Conservation (phyloP, 2,329 filamentous ascomycete species). For the Colletotrichum plurivorum region DNA sequence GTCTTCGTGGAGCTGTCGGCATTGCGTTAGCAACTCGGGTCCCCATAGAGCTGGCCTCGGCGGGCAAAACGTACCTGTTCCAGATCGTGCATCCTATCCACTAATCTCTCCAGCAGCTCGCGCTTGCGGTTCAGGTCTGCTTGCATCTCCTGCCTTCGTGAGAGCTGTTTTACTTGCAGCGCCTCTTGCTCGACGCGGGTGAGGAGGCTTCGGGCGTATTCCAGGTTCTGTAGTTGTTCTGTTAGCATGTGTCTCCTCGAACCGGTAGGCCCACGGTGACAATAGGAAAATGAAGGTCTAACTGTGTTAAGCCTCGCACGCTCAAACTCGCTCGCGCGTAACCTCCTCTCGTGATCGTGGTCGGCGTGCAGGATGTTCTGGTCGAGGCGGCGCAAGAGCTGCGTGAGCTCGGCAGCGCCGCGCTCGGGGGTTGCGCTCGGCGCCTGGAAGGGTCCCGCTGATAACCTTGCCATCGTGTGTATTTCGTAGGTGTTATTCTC, state of each 20-base stretch:
- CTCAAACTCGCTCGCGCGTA: constrained; percentile 76
- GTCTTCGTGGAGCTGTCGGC: constrained; percentile 49
- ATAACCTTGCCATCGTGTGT: constrained; percentile 36
- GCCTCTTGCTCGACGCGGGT: constrained; percentile 80
- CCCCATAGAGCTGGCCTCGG: not conserved
- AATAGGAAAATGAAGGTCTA: too few relatives aligned
- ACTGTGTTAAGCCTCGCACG: constrained; percentile 59
- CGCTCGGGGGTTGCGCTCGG: constrained; percentile 45
- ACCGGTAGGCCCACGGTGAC: too few relatives aligned
- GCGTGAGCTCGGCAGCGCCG: constrained; percentile 67
- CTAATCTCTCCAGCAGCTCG: constrained; percentile 75
- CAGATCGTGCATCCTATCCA: constrained; percentile 77
- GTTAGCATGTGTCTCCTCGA: not conserved
- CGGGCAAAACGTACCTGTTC: constrained; percentile 66
- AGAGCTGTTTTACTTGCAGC: constrained; percentile 69
- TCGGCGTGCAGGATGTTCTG: constrained; percentile 74
- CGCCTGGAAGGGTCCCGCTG: constrained; percentile 13
- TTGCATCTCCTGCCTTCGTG: constrained; percentile 73
- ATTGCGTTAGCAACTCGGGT: constrained; percentile 51
- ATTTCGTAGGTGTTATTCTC: not conserved
- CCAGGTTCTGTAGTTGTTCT: constrained; percentile 68
- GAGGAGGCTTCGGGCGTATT: constrained; percentile 78
- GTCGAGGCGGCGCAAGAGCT: constrained; percentile 77
- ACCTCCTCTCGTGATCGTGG: constrained; percentile 68
- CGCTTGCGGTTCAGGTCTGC: constrained; percentile 75